These are phyloP conservation scores for Brassica carinata DNA, from an alignment of 345 rosid genomes.

Conservation along the genomic window DNA sequence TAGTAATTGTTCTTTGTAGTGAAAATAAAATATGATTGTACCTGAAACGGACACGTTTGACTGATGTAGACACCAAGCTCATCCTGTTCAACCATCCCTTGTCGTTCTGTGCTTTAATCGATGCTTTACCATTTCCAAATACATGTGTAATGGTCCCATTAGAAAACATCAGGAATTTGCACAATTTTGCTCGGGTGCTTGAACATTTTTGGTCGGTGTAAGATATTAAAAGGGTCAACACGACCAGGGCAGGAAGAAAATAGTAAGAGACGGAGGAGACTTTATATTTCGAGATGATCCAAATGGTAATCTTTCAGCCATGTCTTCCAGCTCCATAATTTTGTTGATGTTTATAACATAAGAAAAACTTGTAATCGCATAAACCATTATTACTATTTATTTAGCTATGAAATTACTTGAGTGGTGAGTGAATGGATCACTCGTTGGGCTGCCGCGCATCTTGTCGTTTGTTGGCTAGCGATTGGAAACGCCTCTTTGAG, in stretches of 20 bases:
- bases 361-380: not conserved
- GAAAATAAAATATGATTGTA: conserved; percentile 26
- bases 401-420: conserved; percentile 20
- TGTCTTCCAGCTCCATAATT: conserved; percentile 62
- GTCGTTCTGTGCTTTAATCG: conserved; percentile 34
- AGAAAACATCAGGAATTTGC: conserved; percentile 44
- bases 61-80: conserved; percentile 97
- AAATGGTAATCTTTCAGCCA: conserved; percentile 93
- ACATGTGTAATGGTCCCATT: conserved; percentile 51
- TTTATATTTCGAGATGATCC: conserved; percentile 56
- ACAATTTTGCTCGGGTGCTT: conserved; percentile 48
- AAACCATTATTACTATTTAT: no score
- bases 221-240: conserved; percentile 45
- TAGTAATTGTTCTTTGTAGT: no score
- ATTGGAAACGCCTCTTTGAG: conserved; percentile 84
- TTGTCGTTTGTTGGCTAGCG: conserved; percentile 86
- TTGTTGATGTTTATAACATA: not conserved
- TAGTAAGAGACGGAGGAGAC: conserved; percentile 53
- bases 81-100: conserved; percentile 95
- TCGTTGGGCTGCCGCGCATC: conserved; percentile 97
- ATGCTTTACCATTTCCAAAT: not conserved
- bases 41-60: conserved; percentile 94
- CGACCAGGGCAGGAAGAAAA: conserved; percentile 61
- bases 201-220: conserved; percentile 42
- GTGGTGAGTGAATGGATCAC: conserved; percentile 97